Conservation (phyloP, 2,329 filamentous ascomycete species). For the Beauveria brongniartii region DNA sequence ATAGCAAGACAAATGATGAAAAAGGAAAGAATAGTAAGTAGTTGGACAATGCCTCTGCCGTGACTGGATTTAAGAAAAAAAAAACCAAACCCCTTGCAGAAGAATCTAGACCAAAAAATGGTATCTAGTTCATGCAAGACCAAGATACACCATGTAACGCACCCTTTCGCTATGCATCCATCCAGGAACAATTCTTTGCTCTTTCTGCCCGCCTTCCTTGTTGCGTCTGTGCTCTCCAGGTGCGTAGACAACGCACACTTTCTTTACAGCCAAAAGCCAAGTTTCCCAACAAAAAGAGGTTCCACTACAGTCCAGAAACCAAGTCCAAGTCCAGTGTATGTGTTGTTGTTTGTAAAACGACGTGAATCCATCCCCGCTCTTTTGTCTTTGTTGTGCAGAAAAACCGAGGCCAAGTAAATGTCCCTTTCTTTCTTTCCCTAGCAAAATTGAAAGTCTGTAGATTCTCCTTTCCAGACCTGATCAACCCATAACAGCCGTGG, state of each 20-base stretch:
- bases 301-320: conserved; percentile 8
- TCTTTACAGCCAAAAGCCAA: conserved; percentile 9
- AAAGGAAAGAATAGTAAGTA: conserved; percentile 15
- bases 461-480: conserved; percentile 20
- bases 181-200: conserved; percentile 24
- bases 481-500: conserved; percentile 27
- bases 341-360: conserved; percentile 2
- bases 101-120: conserved; percentile 19
- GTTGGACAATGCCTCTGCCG: conserved; percentile 13
- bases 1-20: conserved; percentile 1
- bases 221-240: not conserved
- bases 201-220: not conserved
- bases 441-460: conserved; percentile 19
- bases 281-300: conserved; percentile 7
- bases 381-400: conserved; percentile 20
- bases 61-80: conserved; percentile 12
- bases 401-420: conserved; percentile 13
- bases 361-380: conserved; percentile 21
- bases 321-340: conserved; percentile 1
- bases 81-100: conserved; percentile 13
- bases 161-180: conserved; percentile 39
- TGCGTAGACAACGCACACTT: not conserved
- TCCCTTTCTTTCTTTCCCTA: not conserved
- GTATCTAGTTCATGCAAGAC: conserved; percentile 25
- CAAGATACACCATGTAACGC: conserved; percentile 32